Evolutionary conservation across 805 yeast species (phyloP), one percentile per base, ranked within the genome.

Genomic region (Lipomyces yamanashiensis): DNA sequence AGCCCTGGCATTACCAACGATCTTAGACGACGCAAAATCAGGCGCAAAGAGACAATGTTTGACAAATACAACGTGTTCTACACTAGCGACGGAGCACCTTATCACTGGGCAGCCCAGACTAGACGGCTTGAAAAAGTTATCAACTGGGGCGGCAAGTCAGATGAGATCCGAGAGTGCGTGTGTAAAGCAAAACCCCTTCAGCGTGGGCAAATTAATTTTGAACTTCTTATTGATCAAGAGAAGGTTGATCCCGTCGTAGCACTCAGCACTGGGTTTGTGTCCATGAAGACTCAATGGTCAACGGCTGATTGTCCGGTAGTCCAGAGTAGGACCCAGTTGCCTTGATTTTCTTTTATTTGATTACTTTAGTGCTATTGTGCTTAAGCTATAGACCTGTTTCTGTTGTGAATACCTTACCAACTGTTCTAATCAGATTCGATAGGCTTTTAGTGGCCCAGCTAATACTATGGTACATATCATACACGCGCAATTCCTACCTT

Each of bases 251-350:
- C 77, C n/a, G 83, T 82, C 60, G 76, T 81, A 48, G 87, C 84
- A 2, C 71, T 86, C 57, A 83, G 85, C n/a, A 84, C 89, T 7
- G 87, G 81, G 0, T 86, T 85, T 68, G 74, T 84, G 59, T 79
- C 87, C 19, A 85, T 86, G 86, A 77, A 84, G 76, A 83, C 88
- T n/a, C 86, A 85, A 74, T 86, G 90, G 90, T 85, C 85, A 23
- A 72, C 36, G 10, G 23, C 47, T 9, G 58, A 64, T 33, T 67
- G 62, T 15, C 68, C 68, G 19, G 36, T 58, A 19, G 66, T 52
- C 43, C 61, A 55, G 17, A 47, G 40, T 17, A n/a, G 57, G 21
- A 64, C 68, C 13, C 17, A 17, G 21, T 37, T 63, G 17, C 37
- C 50, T 53, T 53, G 28, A 15, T 23, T 13, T n/a, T 43, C 28